These are phyloP conservation scores for Arthroderma sp. DNA, from an alignment of 2,329 filamentous ascomycete species.

Conservation along the genomic window DNA sequence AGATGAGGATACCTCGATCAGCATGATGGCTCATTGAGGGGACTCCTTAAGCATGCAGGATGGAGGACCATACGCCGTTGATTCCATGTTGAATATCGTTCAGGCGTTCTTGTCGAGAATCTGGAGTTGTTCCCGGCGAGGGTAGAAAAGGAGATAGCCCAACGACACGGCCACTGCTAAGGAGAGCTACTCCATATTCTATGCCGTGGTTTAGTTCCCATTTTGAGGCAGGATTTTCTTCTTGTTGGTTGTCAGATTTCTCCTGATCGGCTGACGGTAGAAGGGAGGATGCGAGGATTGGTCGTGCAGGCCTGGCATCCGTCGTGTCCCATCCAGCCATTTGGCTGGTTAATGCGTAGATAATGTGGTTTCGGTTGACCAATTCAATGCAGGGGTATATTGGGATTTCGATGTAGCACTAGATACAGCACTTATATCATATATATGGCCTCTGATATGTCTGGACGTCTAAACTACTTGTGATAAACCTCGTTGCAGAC, in stretches of 20 bases:
- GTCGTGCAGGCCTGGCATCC: conserved; percentile 1
- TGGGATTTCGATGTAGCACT: no score
- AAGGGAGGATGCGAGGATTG: conserved; percentile 10
- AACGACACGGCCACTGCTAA: neutral
- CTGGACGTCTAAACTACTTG: no score
- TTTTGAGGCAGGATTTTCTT: no score
- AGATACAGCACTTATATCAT: no score
- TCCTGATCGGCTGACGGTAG: neutral
- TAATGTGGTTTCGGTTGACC: no score
- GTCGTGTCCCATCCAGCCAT: neutral
- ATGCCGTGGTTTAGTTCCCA: neutral
- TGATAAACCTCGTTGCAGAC: no score
- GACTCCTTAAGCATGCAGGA: neutral
- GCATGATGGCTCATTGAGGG: neutral
- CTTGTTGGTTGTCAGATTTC: neutral
- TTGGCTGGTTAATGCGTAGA: neutral
- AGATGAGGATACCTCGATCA: conserved; percentile 1
- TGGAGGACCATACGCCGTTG: neutral
- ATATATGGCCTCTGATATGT: no score
- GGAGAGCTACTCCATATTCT: conserved; percentile 1
- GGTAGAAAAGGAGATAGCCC: conserved; percentile 2
- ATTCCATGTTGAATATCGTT: neutral
- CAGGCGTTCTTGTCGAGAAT: neutral
- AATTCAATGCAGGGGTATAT: no score
- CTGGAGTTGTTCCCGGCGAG: neutral